A percentile compares a stretch with the other conserved stretches of the same genome.
Conservation (phyloP, 768 basidiomycete species). For the Boletus pseudo-olivaceus region DNA sequence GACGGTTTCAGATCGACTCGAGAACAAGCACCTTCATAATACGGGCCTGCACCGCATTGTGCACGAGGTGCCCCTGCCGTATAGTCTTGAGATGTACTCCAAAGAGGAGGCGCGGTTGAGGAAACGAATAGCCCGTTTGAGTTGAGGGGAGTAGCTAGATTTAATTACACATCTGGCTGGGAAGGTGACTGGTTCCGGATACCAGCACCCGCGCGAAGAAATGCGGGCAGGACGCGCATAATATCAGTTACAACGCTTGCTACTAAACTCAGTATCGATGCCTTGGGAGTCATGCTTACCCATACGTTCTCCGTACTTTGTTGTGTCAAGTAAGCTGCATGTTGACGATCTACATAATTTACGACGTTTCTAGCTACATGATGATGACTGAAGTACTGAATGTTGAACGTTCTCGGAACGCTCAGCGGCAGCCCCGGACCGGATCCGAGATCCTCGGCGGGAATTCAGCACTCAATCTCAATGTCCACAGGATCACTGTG, state of each 20-base stretch:
- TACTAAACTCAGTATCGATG: neutral
- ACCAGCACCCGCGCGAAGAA: neutral
- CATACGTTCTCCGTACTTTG: neutral
- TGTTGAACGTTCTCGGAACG: no score
- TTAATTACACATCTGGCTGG: no score
- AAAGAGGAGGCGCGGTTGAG: constrained; percentile 35
- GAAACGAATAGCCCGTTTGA: constrained; percentile 20
- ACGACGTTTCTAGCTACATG: no score
- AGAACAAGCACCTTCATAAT: constrained; percentile 92
- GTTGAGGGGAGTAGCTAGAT: constrained; percentile 5
- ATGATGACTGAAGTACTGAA: no score
- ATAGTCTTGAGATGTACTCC: constrained; percentile 50
- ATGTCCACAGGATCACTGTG: no score
- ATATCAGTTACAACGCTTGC: neutral
- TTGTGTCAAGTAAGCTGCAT: no score
- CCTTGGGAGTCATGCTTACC: no score
- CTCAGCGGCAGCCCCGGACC: no score
- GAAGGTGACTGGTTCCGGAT: neutral
- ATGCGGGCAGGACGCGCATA: neutral
- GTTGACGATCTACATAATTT: no score
- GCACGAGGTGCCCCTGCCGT: constrained; percentile 81
- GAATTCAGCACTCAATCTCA: no score
- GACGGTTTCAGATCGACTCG: constrained; percentile 57
- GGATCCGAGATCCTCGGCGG: no score
- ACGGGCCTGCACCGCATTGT: constrained; percentile 89